These are phyloP conservation scores for Pseudozyma thailandica DNA, from an alignment of 1,284 basidiomycete species.

Conservation along the genomic window DNA sequence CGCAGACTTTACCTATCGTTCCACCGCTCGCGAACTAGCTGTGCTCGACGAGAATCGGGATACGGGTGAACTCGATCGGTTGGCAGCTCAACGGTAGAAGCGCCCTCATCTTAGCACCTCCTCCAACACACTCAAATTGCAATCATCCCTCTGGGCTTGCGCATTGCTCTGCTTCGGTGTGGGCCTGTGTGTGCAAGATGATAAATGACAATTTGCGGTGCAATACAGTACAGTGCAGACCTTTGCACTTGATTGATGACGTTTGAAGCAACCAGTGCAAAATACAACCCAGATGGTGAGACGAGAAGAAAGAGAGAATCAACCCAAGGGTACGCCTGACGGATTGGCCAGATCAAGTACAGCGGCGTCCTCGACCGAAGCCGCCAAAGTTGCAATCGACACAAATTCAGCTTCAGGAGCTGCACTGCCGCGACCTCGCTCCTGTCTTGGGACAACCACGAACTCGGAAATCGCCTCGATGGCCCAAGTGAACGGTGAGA, in stretches of 20 bases:
- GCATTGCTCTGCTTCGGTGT: no score
- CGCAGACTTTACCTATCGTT: constrained; percentile 10
- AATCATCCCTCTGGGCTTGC: no score
- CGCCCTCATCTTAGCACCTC: no score
- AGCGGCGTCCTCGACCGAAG: constrained; percentile 12
- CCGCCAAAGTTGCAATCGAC: constrained; percentile 23
- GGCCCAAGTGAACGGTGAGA: constrained; percentile 37
- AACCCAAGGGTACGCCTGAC: neutral
- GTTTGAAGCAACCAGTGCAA: no score
- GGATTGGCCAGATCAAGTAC: constrained; percentile 8
- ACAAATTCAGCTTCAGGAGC: constrained; percentile 4
- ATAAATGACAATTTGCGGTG: no score
- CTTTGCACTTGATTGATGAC: no score
- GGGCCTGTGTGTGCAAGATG: no score
- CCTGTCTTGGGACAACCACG: constrained; percentile 1
- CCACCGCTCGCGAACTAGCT: constrained; percentile 1
- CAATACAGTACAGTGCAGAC: no score
- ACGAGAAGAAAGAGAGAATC: no score
- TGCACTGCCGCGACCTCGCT: constrained; percentile 2
- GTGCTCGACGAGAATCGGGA: constrained; percentile 13
- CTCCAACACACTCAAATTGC: no score
- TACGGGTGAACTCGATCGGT: constrained; percentile 13
- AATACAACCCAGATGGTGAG: no score
- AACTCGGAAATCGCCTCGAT: constrained; percentile 31
- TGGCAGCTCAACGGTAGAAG: constrained; percentile 1